Evolutionary conservation across 108 stramenopile genomes (phyloP).

Genomic region (Aurantiochytrium sp.): DNA sequence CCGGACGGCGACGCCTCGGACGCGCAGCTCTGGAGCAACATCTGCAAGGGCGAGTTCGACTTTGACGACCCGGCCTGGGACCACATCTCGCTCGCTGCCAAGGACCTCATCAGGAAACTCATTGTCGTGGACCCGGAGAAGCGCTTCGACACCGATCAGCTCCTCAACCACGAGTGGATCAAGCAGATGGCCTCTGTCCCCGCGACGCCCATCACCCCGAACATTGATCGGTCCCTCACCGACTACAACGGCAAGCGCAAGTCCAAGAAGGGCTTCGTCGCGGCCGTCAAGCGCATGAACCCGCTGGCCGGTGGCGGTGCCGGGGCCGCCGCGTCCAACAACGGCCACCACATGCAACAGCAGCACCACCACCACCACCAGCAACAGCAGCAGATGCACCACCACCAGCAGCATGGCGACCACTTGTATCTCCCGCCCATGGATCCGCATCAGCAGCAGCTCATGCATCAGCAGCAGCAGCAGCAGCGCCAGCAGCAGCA

Average conservation of each 20-base stretch:
- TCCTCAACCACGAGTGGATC: conserved; percentile 70
- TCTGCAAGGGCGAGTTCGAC: conserved; percentile 33
- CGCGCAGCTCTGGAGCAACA: conserved; percentile 29
- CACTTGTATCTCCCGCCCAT: neutral
- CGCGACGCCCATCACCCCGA: conserved; percentile 18
- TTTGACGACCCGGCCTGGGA: conserved; percentile 35
- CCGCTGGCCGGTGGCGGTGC: neutral
- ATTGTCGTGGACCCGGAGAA: conserved; percentile 64
- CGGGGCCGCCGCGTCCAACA: neutral
- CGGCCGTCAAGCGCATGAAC: neutral
- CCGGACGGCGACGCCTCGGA: conserved; percentile 25
- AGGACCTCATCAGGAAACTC: conserved; percentile 61
- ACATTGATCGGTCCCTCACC: conserved; percentile 6
- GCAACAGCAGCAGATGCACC: conserved; percentile 13
- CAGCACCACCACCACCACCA: conserved; percentile 9
- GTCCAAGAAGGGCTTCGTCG: neutral
- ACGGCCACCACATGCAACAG: neutral
- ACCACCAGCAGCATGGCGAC: neutral
- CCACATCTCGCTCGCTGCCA: conserved; percentile 34
- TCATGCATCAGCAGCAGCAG: neutral
- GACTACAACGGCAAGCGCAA: conserved; percentile 29
- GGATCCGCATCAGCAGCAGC: neutral
- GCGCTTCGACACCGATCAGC: conserved; percentile 64
- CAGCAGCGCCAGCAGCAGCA: neutral
- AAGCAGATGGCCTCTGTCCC: neutral